Evolutionary conservation across 2,329 filamentous ascomycete species (phyloP).

Genomic region (Botrytis medusae): DNA sequence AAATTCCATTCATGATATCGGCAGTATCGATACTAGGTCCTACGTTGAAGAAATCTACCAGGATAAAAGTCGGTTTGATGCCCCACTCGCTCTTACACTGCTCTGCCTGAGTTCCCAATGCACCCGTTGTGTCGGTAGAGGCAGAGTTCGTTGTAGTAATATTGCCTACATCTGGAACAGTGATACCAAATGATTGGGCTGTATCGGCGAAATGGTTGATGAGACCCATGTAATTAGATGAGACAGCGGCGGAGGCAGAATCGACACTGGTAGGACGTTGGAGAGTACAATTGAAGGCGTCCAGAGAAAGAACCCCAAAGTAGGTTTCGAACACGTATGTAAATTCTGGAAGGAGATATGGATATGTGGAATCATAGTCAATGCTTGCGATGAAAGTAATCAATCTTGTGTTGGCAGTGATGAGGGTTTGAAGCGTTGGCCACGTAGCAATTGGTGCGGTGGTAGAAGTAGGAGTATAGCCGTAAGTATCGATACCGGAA

Average conservation of each 20-base stretch:
- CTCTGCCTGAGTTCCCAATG: constrained; percentile 53
- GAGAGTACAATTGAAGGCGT: constrained; percentile 71
- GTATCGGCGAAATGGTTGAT: constrained; percentile 80
- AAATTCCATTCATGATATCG: constrained; percentile 64
- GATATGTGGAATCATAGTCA: constrained; percentile 44
- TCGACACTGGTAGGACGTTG: constrained; percentile 59
- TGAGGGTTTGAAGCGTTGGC: constrained; percentile 72
- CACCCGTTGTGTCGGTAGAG: constrained; percentile 46
- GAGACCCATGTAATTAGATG: constrained; percentile 63
- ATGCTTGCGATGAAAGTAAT: constrained; percentile 67
- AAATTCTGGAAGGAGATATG: constrained; percentile 65
- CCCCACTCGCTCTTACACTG: constrained; percentile 59
- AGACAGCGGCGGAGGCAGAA: constrained; percentile 53
- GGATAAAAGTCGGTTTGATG: constrained; percentile 66
- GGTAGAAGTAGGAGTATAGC: constrained; percentile 54
- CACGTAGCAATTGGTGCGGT: constrained; percentile 52
- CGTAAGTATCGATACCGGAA: constrained; percentile 61
- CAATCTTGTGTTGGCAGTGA: constrained; percentile 61
- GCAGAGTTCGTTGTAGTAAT: constrained; percentile 66
- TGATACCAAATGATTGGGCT: constrained; percentile 52
- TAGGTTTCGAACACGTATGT: constrained; percentile 70
- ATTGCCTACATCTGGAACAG: constrained; percentile 60
- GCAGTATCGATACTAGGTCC: constrained; percentile 68
- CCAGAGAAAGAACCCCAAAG: constrained; percentile 61
- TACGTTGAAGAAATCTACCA: constrained; percentile 79